A percentile compares a stretch with the other conserved stretches of the same genome.
phyloP scores from a whole-genome alignment of 129 eudicot species.

The Flaveria trinervia region DNA sequence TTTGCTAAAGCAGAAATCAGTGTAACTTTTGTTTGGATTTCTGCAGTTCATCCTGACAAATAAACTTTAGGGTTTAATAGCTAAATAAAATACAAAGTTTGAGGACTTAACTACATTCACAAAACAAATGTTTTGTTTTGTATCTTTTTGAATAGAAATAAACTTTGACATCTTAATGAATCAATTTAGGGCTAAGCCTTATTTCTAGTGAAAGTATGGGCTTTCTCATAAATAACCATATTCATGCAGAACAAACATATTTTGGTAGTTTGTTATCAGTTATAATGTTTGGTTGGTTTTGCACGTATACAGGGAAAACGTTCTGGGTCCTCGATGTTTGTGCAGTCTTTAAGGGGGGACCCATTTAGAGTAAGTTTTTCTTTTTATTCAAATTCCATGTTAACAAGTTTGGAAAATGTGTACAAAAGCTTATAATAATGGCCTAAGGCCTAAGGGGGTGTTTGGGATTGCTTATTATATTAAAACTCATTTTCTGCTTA shows the following conservation, averaged over 20 bases:
- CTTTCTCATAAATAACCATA: not conserved
- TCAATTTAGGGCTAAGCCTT: not conserved
- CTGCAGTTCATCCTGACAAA: not conserved
- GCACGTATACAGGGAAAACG: constrained; percentile 58
- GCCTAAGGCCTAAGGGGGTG: not conserved
- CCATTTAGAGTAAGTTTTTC: constrained; percentile 74
- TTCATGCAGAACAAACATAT: constrained; percentile 3
- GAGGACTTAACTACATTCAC: not conserved
- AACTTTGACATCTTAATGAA: not conserved
- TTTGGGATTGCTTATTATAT: not conserved
- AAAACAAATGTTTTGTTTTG: not conserved
- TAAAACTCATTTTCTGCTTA: not conserved
- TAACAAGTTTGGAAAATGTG: not conserved
- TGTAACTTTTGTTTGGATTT: not conserved
- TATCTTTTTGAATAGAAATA: not conserved
- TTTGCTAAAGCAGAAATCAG: not conserved
- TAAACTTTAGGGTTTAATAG: not conserved
- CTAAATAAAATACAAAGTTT: not conserved
- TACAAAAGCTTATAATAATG: not conserved
- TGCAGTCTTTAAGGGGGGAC: constrained; percentile 95
- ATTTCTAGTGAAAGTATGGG: not conserved
- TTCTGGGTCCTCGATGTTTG: constrained; percentile 84
- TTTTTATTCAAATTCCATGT: not conserved
- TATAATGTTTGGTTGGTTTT: constrained; percentile 23
- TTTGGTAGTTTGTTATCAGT: constrained; percentile 3